Base-by-base conservation (phyloP, 2,329 filamentous ascomycete genomes). In the Pestalotiopsis fici region DNA sequence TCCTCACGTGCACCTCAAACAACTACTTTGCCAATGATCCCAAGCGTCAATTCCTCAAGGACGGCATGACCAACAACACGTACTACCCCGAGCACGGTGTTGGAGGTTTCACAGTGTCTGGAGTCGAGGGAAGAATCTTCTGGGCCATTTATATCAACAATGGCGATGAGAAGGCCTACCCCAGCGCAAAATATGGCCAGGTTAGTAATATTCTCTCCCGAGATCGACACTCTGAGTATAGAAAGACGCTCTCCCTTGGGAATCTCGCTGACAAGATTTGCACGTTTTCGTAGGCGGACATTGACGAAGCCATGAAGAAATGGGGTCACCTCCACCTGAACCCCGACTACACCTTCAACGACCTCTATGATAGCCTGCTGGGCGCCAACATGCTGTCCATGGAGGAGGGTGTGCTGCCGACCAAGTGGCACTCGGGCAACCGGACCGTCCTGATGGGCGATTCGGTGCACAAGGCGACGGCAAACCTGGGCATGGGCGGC, bases 401-500 rank as follows among this genome's bases (percentile, higher is more conserved):
- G 60, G 60, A 63, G 27, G 60, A 63, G 43, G 60, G 60, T 21
- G 43, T 63, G n/a, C 21, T 63, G n/a, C n/a, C 35, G 12, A 63
- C 60, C 11, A 47, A 25, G 21, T 63, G 60, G 60, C 35, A 63
- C 60, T 63, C 60, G 31, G 60, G 37, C 21, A 12, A 35, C 13
- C n/a, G 60, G 18, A 28, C 60, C 12, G 60, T 63, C 3, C 37
- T 63, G 25, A 37, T 63, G 23, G 60, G 60, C 27, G 60, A 63
- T 25, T 23, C 60, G 9, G 60, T 63, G 12, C 60, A 63, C 60
- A 63, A 63, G 60, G 60, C 60, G 11, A 63, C 60, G 15, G 35
- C 60, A 13, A 63, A 63, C 37, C 60, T 63, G 28, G 60, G 60
- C 21, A 63, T 63, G 60, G 60, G 60, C 37, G 60, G 60, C 21